phyloP scores from a whole-genome alignment of 306 rosid genomes.

The Quercus bicolor region DNA sequence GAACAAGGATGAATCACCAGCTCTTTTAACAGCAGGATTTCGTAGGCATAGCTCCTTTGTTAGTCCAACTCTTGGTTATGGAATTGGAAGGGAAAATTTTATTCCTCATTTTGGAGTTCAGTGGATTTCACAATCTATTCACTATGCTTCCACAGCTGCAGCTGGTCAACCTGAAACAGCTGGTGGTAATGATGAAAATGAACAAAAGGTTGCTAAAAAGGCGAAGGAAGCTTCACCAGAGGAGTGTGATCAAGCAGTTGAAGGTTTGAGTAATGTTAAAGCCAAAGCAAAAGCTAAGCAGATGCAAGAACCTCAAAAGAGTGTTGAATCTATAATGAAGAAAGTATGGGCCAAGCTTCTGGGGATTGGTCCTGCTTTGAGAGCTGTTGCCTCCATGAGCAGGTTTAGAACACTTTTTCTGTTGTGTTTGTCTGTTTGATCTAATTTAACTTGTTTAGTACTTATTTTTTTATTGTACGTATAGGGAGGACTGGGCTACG shows the following conservation, averaged over 20 bases:
- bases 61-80: conserved; percentile 2
- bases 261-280: conserved; percentile 70
- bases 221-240: conserved; percentile 83
- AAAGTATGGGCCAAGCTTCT: conserved; percentile 50
- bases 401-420: conserved; percentile 39
- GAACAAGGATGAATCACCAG: conserved; percentile 8
- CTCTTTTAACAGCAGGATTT: conserved; percentile 19
- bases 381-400: conserved; percentile 84
- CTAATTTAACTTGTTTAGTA: neutral
- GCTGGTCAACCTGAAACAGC: conserved; percentile 39
- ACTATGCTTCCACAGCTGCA: conserved; percentile 42
- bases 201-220: conserved; percentile 39
- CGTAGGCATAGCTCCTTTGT: conserved; percentile 11
- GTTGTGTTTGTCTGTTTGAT: neutral
- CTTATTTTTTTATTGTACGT: conserved; percentile 15
- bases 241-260: conserved; percentile 94
- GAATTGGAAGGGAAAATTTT: conserved; percentile 11
- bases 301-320: conserved; percentile 49
- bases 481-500: conserved; percentile 91
- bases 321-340: conserved; percentile 32
- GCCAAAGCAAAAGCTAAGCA: conserved; percentile 88
- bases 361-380: conserved; percentile 81
- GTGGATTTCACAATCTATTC: conserved; percentile 40
- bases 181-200: conserved; percentile 30
- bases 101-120: conserved; percentile 26